Percentiles rank a stretch among this genome's conserved stretches.
Evolutionary conservation across 768 basidiomycete species (phyloP).

Genomic region (Suillus bovinus): DNA sequence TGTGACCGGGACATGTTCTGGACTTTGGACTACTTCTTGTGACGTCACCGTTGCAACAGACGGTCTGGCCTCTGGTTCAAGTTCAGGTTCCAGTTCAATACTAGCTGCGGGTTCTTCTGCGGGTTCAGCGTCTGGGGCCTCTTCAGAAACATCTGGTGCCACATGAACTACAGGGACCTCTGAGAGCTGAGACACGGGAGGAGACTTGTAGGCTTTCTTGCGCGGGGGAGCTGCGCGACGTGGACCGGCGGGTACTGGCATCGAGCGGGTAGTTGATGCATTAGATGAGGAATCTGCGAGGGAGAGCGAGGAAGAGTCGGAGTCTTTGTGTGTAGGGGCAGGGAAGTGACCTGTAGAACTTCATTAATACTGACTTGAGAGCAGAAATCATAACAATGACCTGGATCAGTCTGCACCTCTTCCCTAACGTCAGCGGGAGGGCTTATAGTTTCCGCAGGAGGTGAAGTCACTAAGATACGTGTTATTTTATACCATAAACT

Average conservation of each 20-base stretch:
- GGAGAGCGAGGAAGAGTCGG: constrained; percentile 27
- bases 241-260: constrained; percentile 76
- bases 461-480: constrained; percentile 17
- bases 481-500: not conserved
- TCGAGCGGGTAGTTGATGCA: constrained; percentile 43
- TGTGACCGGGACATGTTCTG: constrained; percentile 7
- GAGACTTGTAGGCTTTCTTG: constrained; percentile 58
- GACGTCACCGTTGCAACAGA: constrained; percentile 7
- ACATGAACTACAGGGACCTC: constrained; percentile 27
- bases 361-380: constrained; percentile 20
- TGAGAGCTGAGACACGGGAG: constrained; percentile 34
- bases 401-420: constrained; percentile 16
- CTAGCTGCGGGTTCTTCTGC: not conserved
- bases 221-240: constrained; percentile 76
- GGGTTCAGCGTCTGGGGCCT: not conserved
- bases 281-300: constrained; percentile 17
- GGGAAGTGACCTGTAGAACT: constrained; percentile 22
- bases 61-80: not conserved
- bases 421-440: constrained; percentile 6
- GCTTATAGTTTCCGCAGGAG: constrained; percentile 13
- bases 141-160: constrained; percentile 5
- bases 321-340: constrained; percentile 15
- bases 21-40: constrained; percentile 4
- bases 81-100: not conserved
- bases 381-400: constrained; percentile 12